These are phyloP conservation scores for Colletotrichum sp. DNA, from an alignment of 2,329 filamentous ascomycete species.

Conservation along the genomic window DNA sequence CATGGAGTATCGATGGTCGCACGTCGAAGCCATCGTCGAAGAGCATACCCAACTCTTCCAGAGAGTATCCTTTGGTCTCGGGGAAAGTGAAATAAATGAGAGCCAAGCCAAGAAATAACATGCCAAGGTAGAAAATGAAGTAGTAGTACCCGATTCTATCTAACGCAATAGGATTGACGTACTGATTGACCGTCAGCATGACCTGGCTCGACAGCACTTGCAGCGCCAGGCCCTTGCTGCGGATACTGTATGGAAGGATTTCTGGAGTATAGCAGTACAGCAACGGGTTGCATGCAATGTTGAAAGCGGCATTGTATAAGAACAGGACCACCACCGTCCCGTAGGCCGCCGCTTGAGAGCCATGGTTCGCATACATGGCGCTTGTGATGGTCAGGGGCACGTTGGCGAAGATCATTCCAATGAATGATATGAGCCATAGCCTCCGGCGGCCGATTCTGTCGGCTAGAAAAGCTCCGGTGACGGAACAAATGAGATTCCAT, in stretches of 20 bases:
- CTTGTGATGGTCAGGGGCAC: slow-evolving; percentile 16
- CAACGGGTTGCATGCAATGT: slow-evolving; percentile 38
- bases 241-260: slow-evolving; percentile 27
- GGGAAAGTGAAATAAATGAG: slow-evolving; percentile 34
- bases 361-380: slow-evolving; percentile 21
- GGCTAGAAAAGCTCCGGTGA: slow-evolving; percentile 21
- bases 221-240: slow-evolving; percentile 3
- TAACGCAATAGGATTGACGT: slow-evolving; percentile 47
- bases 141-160: slow-evolving; percentile 45
- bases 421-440: slow-evolving; percentile 29
- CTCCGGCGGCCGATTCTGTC: neutral
- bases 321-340: slow-evolving; percentile 34
- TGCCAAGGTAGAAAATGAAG: slow-evolving; percentile 46
- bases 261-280: slow-evolving; percentile 33
- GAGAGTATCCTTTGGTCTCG: slow-evolving; percentile 35
- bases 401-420: slow-evolving; percentile 21
- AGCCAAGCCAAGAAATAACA: slow-evolving; percentile 17
- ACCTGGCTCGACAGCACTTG: neutral
- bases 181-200: slow-evolving; percentile 26
- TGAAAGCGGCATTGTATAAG: slow-evolving; percentile 41
- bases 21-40: neutral
- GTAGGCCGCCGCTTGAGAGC: slow-evolving; percentile 2
- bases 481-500: slow-evolving; percentile 7
- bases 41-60: slow-evolving; percentile 36
- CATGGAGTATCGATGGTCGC: neutral